These are phyloP conservation scores for Elsinoe necatrix DNA, from an alignment of 2,329 filamentous ascomycete species.

Conservation along the genomic window DNA sequence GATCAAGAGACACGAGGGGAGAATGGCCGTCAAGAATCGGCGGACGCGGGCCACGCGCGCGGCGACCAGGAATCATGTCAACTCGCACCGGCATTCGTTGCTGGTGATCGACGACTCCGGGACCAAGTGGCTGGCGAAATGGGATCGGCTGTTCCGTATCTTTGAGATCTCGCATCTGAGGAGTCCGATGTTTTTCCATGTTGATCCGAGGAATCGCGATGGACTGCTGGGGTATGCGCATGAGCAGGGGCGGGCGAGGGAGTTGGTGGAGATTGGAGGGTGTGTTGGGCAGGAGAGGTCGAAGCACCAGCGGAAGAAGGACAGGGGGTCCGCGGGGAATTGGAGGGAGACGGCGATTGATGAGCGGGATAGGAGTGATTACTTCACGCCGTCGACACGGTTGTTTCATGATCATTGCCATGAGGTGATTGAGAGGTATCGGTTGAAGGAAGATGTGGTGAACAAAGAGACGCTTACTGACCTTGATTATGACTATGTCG, in stretches of 20 bases:
- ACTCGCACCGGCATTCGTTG: slow-evolving; percentile 35
- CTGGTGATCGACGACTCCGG: slow-evolving; percentile 60
- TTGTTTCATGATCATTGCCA: slow-evolving; percentile 38
- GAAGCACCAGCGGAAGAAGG: slow-evolving; percentile 65
- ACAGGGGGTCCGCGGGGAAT: slow-evolving; percentile 32
- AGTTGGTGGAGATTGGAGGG: slow-evolving; percentile 61
- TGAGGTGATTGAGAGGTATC: slow-evolving; percentile 34
- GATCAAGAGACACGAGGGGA: slow-evolving; percentile 57
- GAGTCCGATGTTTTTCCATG: slow-evolving; percentile 76
- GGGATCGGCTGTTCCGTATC: slow-evolving; percentile 60
- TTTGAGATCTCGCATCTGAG: slow-evolving; percentile 64
- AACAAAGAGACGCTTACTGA: slow-evolving; percentile 52
- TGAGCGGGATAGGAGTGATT: slow-evolving; percentile 41
- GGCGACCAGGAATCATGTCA: slow-evolving; percentile 24
- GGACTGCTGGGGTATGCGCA: slow-evolving; percentile 62
- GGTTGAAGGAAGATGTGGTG: slow-evolving; percentile 46
- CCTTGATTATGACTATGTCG: slow-evolving; percentile 50
- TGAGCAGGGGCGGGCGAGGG: slow-evolving; percentile 49
- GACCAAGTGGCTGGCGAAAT: slow-evolving; percentile 58
- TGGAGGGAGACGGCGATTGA: slow-evolving; percentile 29
- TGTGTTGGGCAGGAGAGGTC: slow-evolving; percentile 73
- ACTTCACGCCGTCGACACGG: slow-evolving; percentile 34
- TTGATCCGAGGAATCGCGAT: slow-evolving; percentile 67
- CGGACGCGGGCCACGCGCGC: slow-evolving; percentile 36
- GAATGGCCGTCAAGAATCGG: slow-evolving; percentile 50